phyloP scores from a whole-genome alignment of 805 yeast species.

The Sugiyamaella mastotermitis region DNA sequence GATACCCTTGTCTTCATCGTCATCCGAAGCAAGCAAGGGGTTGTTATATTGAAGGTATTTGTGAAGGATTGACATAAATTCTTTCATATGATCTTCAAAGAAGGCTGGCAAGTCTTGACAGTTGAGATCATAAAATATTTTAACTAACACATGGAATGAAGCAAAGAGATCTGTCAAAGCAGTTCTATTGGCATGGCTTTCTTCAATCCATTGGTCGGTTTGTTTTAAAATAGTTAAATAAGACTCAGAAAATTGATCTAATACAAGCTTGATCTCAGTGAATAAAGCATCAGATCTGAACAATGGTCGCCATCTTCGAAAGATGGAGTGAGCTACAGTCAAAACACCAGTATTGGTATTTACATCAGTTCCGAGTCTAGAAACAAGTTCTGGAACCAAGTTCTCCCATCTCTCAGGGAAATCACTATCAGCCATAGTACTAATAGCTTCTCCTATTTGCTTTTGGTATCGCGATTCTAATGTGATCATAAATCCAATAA shows the following conservation, averaged over 20 bases:
- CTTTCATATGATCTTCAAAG: slow-evolving; percentile 80
- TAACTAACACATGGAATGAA: slow-evolving; percentile 62
- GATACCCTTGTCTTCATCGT: slow-evolving; percentile 63
- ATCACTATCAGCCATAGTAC: slow-evolving; percentile 91
- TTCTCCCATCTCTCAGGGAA: slow-evolving; percentile 88
- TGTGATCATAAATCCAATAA: slow-evolving; percentile 78
- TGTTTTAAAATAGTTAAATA: slow-evolving; percentile 62
- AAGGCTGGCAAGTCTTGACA: slow-evolving; percentile 98
- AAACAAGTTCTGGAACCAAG: slow-evolving; percentile 52
- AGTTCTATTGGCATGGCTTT: slow-evolving; percentile 35
- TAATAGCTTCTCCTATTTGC: slow-evolving; percentile 93
- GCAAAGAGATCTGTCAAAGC: slow-evolving; percentile 53
- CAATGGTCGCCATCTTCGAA: slow-evolving; percentile 94
- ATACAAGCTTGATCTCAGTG: slow-evolving; percentile 78
- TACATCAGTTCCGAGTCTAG: slow-evolving; percentile 65
- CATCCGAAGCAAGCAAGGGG: slow-evolving; percentile 48
- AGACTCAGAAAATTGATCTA: slow-evolving; percentile 76
- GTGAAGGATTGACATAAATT: slow-evolving; percentile 75
- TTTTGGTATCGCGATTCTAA: slow-evolving; percentile 69
- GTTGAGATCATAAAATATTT: slow-evolving; percentile 86
- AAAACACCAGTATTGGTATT: slow-evolving; percentile 77
- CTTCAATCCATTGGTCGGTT: slow-evolving; percentile 60
- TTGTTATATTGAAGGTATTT: slow-evolving; percentile 66
- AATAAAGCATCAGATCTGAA: slow-evolving; percentile 87
- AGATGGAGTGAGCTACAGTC: slow-evolving; percentile 90